Evolutionary conservation across 1,284 basidiomycete species (phyloP).

Genomic region (Ganoderma multipileum): DNA sequence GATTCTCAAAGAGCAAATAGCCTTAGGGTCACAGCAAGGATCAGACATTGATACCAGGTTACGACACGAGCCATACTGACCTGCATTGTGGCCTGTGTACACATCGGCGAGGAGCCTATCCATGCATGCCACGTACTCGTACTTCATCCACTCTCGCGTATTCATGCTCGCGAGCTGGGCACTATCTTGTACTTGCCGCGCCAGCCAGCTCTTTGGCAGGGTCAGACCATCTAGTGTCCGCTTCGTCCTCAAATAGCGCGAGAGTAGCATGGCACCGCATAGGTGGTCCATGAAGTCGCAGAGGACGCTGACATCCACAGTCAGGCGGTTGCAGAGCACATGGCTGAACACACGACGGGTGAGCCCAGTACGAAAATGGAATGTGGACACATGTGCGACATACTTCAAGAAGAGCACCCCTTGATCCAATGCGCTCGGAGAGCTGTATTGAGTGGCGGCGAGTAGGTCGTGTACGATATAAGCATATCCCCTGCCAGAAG

Average conservation of each 20-base stretch:
- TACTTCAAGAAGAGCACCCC: slow-evolving; percentile 39
- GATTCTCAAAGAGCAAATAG: slow-evolving; percentile 38
- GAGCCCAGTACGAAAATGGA: background rate
- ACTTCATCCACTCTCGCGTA: slow-evolving; percentile 20
- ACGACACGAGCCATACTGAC: slow-evolving; percentile 18
- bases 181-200: slow-evolving; percentile 32
- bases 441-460: slow-evolving; percentile 33
- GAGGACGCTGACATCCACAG: slow-evolving; percentile 49
- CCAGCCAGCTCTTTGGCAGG: slow-evolving; percentile 56
- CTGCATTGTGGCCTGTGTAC: slow-evolving; percentile 33
- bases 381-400: slow-evolving; percentile 5
- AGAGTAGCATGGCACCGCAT: slow-evolving; percentile 38
- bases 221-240: slow-evolving; percentile 48
- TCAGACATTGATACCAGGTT: background rate
- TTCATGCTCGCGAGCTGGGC: slow-evolving; percentile 2
- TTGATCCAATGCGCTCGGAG: slow-evolving; percentile 34
- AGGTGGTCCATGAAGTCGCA: slow-evolving; percentile 56
- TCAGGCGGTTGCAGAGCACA: slow-evolving; percentile 42
- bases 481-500: background rate
- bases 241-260: slow-evolving; percentile 34
- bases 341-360: slow-evolving; percentile 43
- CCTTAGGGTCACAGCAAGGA: slow-evolving; percentile 12
- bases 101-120: slow-evolving; percentile 40
- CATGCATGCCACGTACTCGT: slow-evolving; percentile 37
- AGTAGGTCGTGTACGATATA: slow-evolving; percentile 50